Evolutionary conservation across 495 filamentous ascomycete species (phyloP).

Genomic region (Neurospora discreta): DNA sequence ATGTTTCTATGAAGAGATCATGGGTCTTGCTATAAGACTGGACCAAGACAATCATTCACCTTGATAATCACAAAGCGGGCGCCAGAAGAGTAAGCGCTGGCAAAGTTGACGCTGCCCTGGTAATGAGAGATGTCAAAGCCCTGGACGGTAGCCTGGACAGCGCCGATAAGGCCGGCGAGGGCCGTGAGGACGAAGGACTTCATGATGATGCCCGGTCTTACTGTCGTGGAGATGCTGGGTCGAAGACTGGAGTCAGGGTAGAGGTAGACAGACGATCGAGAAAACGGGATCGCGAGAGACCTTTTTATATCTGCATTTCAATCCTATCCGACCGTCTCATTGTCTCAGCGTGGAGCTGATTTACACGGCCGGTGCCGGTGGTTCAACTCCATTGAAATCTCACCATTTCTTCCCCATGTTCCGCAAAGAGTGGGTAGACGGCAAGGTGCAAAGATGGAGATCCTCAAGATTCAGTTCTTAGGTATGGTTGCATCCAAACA

Average conservation of each 20-base stretch:
- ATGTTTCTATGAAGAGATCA: background rate
- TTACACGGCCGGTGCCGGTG: background rate
- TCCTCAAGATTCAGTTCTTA: background rate
- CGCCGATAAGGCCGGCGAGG: slow-evolving; percentile 9
- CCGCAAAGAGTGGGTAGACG: background rate
- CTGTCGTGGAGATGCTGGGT: background rate
- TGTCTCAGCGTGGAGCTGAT: background rate
- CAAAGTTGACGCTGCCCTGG: slow-evolving; percentile 46
- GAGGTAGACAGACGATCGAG: background rate
- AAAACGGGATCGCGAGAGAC: background rate
- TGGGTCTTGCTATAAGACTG: background rate
- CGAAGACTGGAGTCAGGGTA: background rate
- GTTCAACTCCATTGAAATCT: background rate
- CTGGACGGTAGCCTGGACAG: slow-evolving; percentile 36
- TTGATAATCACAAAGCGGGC: slow-evolving; percentile 64
- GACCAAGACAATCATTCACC: slow-evolving; percentile 19
- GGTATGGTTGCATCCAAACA: background rate
- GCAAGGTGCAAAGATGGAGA: background rate
- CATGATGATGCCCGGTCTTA: background rate
- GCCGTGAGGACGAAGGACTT: background rate
- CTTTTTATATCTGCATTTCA: background rate
- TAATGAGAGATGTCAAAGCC: slow-evolving; percentile 59
- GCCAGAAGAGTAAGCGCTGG: slow-evolving; percentile 41
- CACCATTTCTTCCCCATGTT: background rate
- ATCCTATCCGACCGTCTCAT: background rate